These are phyloP conservation scores for Paulownia fortunei DNA, from an alignment of 257 asterid genomes.

Conservation along the genomic window DNA sequence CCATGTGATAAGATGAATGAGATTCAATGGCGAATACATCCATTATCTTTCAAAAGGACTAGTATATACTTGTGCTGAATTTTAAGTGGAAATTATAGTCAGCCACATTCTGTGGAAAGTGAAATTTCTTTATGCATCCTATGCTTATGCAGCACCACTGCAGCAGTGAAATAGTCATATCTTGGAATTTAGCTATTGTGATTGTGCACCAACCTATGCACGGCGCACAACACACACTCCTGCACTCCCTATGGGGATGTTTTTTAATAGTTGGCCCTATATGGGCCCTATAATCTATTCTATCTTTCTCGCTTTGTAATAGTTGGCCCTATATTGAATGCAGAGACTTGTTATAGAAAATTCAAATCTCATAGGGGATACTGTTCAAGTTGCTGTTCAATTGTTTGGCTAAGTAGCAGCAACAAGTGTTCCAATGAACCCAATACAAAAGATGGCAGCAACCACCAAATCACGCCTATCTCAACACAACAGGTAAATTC, in stretches of 20 bases:
- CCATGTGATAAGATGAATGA: background rate
- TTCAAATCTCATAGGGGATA: constrained; percentile 65
- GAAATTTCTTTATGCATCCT: background rate
- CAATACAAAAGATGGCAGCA: constrained; percentile 18
- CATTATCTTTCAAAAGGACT: background rate
- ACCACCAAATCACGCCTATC: constrained; percentile 52
- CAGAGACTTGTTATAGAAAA: constrained; percentile 52
- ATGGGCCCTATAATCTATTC: background rate
- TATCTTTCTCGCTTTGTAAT: background rate
- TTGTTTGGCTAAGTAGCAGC: constrained; percentile 67
- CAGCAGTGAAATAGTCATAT: background rate
- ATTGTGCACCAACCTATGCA: constrained; percentile 1
- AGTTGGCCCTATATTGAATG: constrained; percentile 11
- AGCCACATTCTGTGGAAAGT: background rate
- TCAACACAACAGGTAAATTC: constrained; percentile 60
- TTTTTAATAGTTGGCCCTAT: too few species aligned
- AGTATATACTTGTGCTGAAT: background rate
- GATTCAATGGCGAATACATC: background rate
- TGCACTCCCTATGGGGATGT: too few species aligned
- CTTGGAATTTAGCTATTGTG: background rate
- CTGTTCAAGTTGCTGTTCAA: constrained; percentile 58
- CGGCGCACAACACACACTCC: too few species aligned
- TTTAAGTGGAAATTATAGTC: background rate
- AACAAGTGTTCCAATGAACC: constrained; percentile 49
- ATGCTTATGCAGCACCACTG: background rate